A percentile compares a stretch with the other conserved stretches of the same genome.
Conservation (phyloP, 805 yeast species). For the Starmerella bombicola region DNA sequence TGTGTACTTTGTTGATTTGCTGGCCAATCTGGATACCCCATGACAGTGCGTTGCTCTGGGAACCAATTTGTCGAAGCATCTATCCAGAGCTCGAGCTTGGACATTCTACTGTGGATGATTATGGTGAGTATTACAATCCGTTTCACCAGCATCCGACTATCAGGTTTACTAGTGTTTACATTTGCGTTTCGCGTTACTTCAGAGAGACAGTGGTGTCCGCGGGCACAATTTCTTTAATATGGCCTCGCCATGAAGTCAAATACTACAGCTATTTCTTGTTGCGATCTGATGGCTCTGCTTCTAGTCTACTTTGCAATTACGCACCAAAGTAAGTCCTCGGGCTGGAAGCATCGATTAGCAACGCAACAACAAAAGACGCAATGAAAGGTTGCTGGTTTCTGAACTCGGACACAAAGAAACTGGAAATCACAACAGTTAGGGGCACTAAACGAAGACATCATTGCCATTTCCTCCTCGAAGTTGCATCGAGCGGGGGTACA, state of each 20-base stretch:
- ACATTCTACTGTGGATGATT: slow-evolving; percentile 11
- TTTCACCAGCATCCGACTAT: slow-evolving; percentile 56
- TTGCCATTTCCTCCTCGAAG: slow-evolving; percentile 51
- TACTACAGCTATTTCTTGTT: slow-evolving; percentile 79
- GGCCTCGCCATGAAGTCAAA: slow-evolving; percentile 72
- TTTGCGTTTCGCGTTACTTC: slow-evolving; percentile 71
- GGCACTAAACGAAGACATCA: slow-evolving; percentile 49
- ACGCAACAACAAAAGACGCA: slow-evolving; percentile 1
- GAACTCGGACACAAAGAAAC: slow-evolving; percentile 42
- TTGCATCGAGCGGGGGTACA: slow-evolving; percentile 47
- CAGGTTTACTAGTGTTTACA: slow-evolving; percentile 71
- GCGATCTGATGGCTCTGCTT: slow-evolving; percentile 61
- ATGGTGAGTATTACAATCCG: slow-evolving; percentile 38
- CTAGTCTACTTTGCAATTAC: slow-evolving; percentile 54
- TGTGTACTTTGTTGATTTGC: slow-evolving; percentile 15
- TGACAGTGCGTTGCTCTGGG: slow-evolving; percentile 23
- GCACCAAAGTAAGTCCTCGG: slow-evolving; percentile 58
- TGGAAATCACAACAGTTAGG: slow-evolving; percentile 34
- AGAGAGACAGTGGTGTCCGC: slow-evolving; percentile 62
- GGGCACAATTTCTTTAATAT: slow-evolving; percentile 40
- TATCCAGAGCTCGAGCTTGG: slow-evolving; percentile 16
- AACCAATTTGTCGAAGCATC: slow-evolving; percentile 19
- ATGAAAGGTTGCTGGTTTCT: slow-evolving; percentile 35
- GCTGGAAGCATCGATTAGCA: slow-evolving; percentile 13
- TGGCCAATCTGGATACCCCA: slow-evolving; percentile 16